Evolutionary conservation across 768 basidiomycete genomes (phyloP).

Genomic region (Xerocomus spinulosus): DNA sequence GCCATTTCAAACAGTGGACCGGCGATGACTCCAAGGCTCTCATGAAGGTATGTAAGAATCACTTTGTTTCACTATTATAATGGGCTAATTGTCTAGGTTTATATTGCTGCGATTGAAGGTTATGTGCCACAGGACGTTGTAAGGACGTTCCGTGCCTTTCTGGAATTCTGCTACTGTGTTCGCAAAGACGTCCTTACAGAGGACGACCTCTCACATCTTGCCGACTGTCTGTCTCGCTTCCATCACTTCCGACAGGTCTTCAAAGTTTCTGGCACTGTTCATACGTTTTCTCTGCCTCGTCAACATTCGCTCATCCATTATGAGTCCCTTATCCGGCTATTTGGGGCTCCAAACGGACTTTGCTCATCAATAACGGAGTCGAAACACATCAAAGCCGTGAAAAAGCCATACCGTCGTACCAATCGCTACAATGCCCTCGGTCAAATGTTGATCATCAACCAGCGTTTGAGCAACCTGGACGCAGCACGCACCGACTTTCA

Average conservation of each 20-base stretch:
- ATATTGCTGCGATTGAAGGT: constrained; percentile 24
- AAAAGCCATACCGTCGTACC: constrained; percentile 26
- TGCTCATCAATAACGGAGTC: constrained; percentile 36
- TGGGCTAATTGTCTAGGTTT: constrained; percentile 19
- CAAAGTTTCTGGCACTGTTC: background rate
- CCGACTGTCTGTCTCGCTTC: constrained; percentile 15
- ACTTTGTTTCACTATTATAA: background rate
- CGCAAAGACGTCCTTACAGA: constrained; percentile 15
- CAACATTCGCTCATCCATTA: constrained; percentile 35
- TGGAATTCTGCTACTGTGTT: constrained; percentile 33
- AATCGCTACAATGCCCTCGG: constrained; percentile 13
- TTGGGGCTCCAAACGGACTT: constrained; percentile 32
- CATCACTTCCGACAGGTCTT: constrained; percentile 21
- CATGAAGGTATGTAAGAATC: constrained; percentile 30
- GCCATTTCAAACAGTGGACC: constrained; percentile 34
- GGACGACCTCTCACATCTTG: constrained; percentile 12
- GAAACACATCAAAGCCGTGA: constrained; percentile 34
- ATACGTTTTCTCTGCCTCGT: constrained; percentile 24
- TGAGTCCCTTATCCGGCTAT: constrained; percentile 13
- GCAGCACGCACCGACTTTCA: constrained; percentile 17
- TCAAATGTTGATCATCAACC: constrained; percentile 32
- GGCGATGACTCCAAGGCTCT: constrained; percentile 36
- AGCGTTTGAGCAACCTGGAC: constrained; percentile 26
- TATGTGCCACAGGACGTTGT: constrained; percentile 19
- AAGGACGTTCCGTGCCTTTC: constrained; percentile 12